Evolutionary conservation across 1,284 basidiomycete species (phyloP).

Genomic region (Farysia itapuensis): DNA sequence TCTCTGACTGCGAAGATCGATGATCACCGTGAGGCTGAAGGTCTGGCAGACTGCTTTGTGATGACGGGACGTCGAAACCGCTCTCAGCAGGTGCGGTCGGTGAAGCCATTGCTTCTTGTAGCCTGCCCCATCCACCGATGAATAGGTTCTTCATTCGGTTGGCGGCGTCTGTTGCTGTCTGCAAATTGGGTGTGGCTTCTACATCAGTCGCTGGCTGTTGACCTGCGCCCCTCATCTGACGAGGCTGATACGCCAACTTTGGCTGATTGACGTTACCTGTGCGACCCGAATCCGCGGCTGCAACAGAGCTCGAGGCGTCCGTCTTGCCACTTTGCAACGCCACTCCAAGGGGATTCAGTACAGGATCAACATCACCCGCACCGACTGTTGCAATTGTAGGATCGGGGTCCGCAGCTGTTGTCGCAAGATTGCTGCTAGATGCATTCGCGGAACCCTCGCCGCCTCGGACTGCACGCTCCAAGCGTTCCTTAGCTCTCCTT

Average conservation of each 20-base stretch:
- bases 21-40: no score
- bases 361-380: conserved; percentile 24
- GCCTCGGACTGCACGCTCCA: conserved; percentile 30
- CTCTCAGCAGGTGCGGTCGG: conserved; percentile 8
- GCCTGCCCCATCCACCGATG: conserved; percentile 41
- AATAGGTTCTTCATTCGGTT: conserved; percentile 40
- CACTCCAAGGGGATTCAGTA: conserved; percentile 10
- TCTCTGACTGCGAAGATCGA: no score
- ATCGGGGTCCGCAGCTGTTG: background rate
- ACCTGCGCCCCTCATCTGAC: conserved; percentile 4
- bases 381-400: conserved; percentile 16
- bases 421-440: background rate
- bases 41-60: no score
- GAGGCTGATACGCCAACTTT: conserved; percentile 12
- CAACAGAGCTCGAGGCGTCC: conserved; percentile 3
- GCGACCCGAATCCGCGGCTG: conserved; percentile 14
- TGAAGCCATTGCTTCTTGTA: conserved; percentile 38
- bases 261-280: conserved; percentile 16
- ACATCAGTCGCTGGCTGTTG: background rate
- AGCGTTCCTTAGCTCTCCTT: conserved; percentile 22
- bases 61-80: no score
- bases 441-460: background rate
- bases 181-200: conserved; percentile 1
- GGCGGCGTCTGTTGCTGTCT: conserved; percentile 20
- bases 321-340: background rate